phyloP scores from a whole-genome alignment of 2,329 filamentous ascomycete species.

The Xylariales sp. region DNA sequence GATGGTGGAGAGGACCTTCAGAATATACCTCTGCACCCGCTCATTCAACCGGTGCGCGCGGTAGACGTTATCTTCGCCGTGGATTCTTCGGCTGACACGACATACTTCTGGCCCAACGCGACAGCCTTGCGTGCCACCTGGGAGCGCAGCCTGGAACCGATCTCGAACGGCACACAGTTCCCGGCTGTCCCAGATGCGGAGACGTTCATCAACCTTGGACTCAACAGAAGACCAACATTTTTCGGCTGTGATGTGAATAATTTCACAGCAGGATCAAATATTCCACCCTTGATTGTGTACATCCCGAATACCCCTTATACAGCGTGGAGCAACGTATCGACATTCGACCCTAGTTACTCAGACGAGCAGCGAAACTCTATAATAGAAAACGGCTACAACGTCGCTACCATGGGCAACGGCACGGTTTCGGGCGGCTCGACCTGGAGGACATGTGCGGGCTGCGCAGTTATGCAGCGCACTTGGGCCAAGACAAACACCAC shows the following conservation, averaged over 20 bases:
- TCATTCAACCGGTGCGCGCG: constrained; percentile 67
- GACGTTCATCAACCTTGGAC: constrained; percentile 72
- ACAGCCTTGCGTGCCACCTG: constrained; percentile 72
- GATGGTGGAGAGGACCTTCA: constrained; percentile 76
- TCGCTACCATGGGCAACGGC: constrained; percentile 77
- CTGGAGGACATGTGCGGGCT: constrained; percentile 84
- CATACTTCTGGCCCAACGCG: constrained; percentile 70
- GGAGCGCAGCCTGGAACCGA: constrained; percentile 53
- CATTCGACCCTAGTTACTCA: constrained; percentile 65
- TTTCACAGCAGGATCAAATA: constrained; percentile 31
- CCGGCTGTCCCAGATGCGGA: constrained; percentile 68
- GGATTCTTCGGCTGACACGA: constrained; percentile 72
- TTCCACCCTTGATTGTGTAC: constrained; percentile 73
- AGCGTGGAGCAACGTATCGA: constrained; percentile 72
- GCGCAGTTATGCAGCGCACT: constrained; percentile 76
- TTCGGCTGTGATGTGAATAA: constrained; percentile 73
- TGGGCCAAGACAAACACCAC: constrained; percentile 65
- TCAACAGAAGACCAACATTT: constrained; percentile 73
- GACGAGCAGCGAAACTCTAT: constrained; percentile 68
- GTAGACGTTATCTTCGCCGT: constrained; percentile 81
- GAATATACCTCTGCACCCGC: constrained; percentile 74
- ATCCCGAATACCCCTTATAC: constrained; percentile 82
- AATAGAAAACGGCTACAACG: constrained; percentile 81
- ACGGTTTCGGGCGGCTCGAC: constrained; percentile 45
- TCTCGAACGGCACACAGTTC: constrained; percentile 64